phyloP scores from a whole-genome alignment of 257 asterid species.

The Orobanche coerulescens region DNA sequence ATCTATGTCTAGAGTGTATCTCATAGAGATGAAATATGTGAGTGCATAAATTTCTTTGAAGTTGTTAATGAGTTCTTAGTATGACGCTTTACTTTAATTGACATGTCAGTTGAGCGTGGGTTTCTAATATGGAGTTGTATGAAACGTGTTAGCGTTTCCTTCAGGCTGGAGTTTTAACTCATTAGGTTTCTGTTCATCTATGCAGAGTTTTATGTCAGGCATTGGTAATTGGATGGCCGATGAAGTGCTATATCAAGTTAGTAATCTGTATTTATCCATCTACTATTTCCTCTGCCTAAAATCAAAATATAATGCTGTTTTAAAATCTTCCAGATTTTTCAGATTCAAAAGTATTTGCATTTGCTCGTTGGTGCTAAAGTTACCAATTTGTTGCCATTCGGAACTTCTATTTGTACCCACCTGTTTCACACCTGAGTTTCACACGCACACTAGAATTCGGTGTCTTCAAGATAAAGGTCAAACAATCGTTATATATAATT shows the following conservation, averaged over 20 bases:
- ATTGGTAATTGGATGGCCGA: constrained; percentile 99
- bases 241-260: constrained; percentile 90
- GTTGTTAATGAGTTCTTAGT: background rate
- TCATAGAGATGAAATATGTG: constrained; percentile 4
- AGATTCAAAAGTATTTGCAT: background rate
- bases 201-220: constrained; percentile 90
- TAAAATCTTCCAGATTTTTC: background rate
- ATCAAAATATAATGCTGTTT: background rate
- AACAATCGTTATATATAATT: background rate
- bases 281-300: constrained; percentile 16
- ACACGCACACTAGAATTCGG: background rate
- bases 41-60: background rate
- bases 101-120: constrained; percentile 1
- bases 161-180: constrained; percentile 16
- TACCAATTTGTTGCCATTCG: constrained; percentile 10
- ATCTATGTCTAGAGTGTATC: background rate
- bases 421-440: background rate
- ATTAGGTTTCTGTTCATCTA: constrained; percentile 22
- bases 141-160: constrained; percentile 15
- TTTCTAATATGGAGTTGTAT: background rate
- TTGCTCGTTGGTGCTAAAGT: background rate
- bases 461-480: background rate
- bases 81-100: background rate
- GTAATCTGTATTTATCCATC: constrained; percentile 29
- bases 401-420: background rate